Conservation (phyloP, 2,329 filamentous ascomycete genomes). For the Cladophialophora exuberans region DNA sequence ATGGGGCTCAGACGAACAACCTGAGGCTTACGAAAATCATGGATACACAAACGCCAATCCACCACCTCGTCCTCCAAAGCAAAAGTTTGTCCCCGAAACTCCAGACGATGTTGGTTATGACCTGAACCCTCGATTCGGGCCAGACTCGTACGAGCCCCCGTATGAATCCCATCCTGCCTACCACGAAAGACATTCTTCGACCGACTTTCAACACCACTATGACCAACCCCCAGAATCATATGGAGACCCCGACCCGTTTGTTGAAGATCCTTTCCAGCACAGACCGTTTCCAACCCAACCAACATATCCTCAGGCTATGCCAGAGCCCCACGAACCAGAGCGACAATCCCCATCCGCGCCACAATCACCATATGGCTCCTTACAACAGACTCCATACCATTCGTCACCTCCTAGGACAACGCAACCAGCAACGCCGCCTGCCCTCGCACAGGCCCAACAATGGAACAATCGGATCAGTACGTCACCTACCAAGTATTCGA, state of each 20-base stretch:
- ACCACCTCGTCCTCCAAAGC: conserved; percentile 29
- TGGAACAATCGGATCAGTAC: conserved; percentile 30
- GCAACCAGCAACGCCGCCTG: conserved; percentile 16
- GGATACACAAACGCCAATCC: conserved; percentile 18
- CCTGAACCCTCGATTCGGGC: conserved; percentile 20
- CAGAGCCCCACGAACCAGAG: background rate
- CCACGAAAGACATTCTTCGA: conserved; percentile 16
- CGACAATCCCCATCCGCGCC: conserved; percentile 2
- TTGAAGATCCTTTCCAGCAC: conserved; percentile 33
- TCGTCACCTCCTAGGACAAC: conserved; percentile 19
- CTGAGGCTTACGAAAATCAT: conserved; percentile 28
- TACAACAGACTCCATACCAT: conserved; percentile 14
- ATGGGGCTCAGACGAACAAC: conserved; percentile 19
- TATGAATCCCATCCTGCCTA: conserved; percentile 2
- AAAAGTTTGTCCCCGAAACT: conserved; percentile 26
- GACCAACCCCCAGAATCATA: background rate
- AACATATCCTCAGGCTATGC: conserved; percentile 57
- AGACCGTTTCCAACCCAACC: conserved; percentile 50
- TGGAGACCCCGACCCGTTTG: conserved; percentile 3
- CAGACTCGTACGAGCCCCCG: conserved; percentile 18
- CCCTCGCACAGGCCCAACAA: conserved; percentile 11
- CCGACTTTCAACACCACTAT: conserved; percentile 5
- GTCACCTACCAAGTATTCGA: conserved; percentile 32
- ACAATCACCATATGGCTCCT: conserved; percentile 10
- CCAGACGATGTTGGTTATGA: conserved; percentile 28